These are phyloP conservation scores for Microdochium nivale DNA, from an alignment of 2,329 filamentous ascomycete genomes.

Conservation along the genomic window DNA sequence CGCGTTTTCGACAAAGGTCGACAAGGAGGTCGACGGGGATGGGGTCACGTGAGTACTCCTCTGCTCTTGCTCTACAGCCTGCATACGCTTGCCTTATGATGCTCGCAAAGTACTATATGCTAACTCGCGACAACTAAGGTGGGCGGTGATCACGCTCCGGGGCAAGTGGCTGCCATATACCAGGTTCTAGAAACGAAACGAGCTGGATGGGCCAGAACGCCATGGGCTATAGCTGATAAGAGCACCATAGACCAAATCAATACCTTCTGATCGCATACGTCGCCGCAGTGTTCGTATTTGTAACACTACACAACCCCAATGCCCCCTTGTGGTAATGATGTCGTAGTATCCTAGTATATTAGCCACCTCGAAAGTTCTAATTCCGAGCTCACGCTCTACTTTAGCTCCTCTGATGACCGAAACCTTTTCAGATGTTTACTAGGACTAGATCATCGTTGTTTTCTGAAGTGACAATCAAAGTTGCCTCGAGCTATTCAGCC, in stretches of 20 bases:
- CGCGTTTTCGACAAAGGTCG: conserved; percentile 79
- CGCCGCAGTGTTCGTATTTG: too few relatives aligned
- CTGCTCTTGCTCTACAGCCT: neutral
- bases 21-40: conserved; percentile 84
- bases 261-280: too few relatives aligned
- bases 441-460: conserved; percentile 5
- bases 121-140: conserved; percentile 23
- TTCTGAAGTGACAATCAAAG: conserved; percentile 25
- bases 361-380: too few relatives aligned
- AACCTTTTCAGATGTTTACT: too few relatives aligned
- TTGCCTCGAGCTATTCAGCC: too few relatives aligned
- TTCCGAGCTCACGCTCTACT: neutral
- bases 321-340: too few relatives aligned
- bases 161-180: conserved; percentile 60
- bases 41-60: conserved; percentile 45
- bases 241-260: too few relatives aligned
- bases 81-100: neutral
- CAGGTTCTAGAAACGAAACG: neutral
- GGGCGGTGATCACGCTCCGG: conserved; percentile 76
- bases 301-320: too few relatives aligned
- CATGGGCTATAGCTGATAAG: too few relatives aligned
- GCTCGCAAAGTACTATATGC: neutral
- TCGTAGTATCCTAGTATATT: too few relatives aligned
- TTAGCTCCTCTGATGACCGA: conserved; percentile 6
- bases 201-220: too few relatives aligned